Conservation (phyloP, 2,329 filamentous ascomycete species). For the Canariomyces notabilis region DNA sequence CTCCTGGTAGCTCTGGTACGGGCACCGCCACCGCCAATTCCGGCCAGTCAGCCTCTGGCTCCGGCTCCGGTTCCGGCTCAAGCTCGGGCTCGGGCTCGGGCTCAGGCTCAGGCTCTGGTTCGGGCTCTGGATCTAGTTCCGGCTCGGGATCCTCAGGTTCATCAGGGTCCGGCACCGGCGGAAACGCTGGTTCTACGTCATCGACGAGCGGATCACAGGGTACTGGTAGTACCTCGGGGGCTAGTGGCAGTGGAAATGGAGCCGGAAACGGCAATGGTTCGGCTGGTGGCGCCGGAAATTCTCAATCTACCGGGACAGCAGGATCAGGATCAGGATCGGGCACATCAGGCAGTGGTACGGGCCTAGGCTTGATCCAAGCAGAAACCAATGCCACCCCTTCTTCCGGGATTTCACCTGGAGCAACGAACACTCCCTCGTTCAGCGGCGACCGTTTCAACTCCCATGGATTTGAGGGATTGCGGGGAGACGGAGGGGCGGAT, state of each 20-base stretch:
- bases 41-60: background rate
- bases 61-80: constrained; percentile 1
- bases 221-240: background rate
- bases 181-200: background rate
- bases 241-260: background rate
- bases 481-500: background rate
- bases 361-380: background rate
- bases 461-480: background rate
- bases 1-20: background rate
- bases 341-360: background rate
- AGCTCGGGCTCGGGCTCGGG: constrained; percentile 7
- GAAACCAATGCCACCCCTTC: background rate
- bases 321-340: background rate
- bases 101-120: background rate
- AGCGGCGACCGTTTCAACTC: constrained; percentile 1
- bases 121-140: background rate
- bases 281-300: background rate
- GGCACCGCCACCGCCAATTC: background rate
- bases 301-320: background rate
- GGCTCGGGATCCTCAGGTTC: background rate
- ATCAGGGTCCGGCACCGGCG: background rate
- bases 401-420: background rate
- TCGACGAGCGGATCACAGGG: background rate
- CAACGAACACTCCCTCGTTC: background rate
- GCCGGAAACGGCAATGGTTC: constrained; percentile 2